phyloP scores from a whole-genome alignment of 805 yeast genomes.

The Hanseniaspora pseudoguilliermondii region DNA sequence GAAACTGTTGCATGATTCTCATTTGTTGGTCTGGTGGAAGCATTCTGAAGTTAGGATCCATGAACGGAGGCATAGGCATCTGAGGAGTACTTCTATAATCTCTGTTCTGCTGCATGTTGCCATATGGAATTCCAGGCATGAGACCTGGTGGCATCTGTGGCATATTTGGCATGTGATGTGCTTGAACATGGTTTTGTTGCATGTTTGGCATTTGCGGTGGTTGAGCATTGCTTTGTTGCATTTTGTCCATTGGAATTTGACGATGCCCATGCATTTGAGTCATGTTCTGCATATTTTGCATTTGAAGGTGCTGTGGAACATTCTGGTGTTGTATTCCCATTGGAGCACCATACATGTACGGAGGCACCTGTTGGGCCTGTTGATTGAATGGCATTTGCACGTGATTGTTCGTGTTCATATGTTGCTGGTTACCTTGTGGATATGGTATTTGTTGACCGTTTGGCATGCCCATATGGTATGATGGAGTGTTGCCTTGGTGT shows the following conservation, averaged over 20 bases:
- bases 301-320: slow-evolving; percentile 6
- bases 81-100: slow-evolving; percentile 15
- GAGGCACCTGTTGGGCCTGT: background rate
- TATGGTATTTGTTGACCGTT: slow-evolving; percentile 15
- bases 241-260: background rate
- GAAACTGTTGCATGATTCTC: slow-evolving; percentile 14
- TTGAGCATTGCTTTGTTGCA: background rate
- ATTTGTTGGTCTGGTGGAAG: slow-evolving; percentile 15
- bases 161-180: background rate
- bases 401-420: slow-evolving; percentile 15
- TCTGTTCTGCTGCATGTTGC: slow-evolving; percentile 21
- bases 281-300: background rate
- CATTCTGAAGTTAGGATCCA: slow-evolving; percentile 11
- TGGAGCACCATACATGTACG: background rate
- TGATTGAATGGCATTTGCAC: slow-evolving; percentile 9
- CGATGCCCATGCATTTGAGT: too few species aligned
- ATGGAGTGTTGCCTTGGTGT: background rate
- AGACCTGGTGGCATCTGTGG: slow-evolving; percentile 16
- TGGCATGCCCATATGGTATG: slow-evolving; percentile 14
- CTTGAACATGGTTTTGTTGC: slow-evolving; percentile 23
- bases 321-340: background rate
- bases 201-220: background rate
- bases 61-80: slow-evolving; percentile 18
- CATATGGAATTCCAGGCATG: slow-evolving; percentile 17
- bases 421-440: slow-evolving; percentile 12